Conservation (phyloP, 805 yeast genomes). For the Ogataea pignaliae region DNA sequence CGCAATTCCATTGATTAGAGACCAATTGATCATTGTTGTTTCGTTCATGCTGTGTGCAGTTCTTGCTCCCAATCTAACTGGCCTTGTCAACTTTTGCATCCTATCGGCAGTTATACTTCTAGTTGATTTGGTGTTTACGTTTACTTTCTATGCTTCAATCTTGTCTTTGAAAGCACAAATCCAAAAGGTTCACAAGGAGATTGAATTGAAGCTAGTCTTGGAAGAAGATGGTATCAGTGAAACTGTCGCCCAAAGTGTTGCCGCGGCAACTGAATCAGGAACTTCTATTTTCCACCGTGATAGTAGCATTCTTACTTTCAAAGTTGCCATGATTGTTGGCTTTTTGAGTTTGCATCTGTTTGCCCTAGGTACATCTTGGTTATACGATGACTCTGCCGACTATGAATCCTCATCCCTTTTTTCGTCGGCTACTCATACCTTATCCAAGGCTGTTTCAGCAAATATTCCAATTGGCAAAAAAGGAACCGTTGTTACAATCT, state of each 20-base stretch:
- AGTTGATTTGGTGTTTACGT: conserved; percentile 67
- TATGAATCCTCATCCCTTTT: conserved; percentile 22
- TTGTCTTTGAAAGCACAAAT: conserved; percentile 87
- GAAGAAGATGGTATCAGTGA: conserved; percentile 91
- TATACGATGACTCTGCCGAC: conserved; percentile 43
- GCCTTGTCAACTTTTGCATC: conserved; percentile 76
- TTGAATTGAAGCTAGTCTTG: conserved; percentile 69
- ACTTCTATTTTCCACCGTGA: conserved; percentile 31
- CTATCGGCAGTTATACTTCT: conserved; percentile 65
- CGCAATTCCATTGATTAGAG: conserved; percentile 59
- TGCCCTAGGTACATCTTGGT: conserved; percentile 69
- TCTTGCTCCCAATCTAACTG: conserved; percentile 63
- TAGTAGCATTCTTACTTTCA: conserved; percentile 47
- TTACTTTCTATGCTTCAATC: conserved; percentile 79
- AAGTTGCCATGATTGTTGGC: conserved; percentile 53
- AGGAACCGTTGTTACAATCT: conserved; percentile 49
- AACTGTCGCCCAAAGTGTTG: conserved; percentile 68
- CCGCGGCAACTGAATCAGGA: conserved; percentile 31
- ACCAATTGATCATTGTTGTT: conserved; percentile 65
- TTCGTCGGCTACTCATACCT: conserved; percentile 24
- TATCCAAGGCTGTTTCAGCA: conserved; percentile 39
- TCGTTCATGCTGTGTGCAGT: conserved; percentile 67
- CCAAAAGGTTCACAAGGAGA: conserved; percentile 75
- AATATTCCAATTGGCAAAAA: conserved; percentile 41
- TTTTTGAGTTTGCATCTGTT: conserved; percentile 62